Base-by-base conservation (phyloP, 139 green algal genomes). In the Tetradesmus lagerheimii region DNA sequence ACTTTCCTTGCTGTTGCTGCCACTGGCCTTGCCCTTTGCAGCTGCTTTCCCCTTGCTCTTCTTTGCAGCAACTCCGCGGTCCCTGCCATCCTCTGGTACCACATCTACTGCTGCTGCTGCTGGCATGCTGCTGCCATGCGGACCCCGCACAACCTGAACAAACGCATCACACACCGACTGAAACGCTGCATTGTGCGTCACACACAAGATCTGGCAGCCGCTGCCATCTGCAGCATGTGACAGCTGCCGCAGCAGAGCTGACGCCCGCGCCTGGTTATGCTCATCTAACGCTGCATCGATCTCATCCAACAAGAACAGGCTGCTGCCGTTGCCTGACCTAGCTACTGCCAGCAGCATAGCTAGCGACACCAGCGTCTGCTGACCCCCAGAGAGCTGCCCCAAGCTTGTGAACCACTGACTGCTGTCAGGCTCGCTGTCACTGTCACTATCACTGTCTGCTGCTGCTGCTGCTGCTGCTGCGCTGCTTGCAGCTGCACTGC, bases 201-300 rank as follows among this genome's bases (percentile, higher is more conserved):
- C 90, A 71, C 77, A 92, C n/a, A 95, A 25, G 20, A 95, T 90
- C 89, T 95, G 93, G 64, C 67, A 81, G 12, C 66, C 79, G 27
- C 39, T 38, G 35, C 31, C 85, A 74, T 37, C 45, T 15, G 9
- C 34, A 5, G 31, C 89, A 37, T 88, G 86, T 16, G 85, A 38
- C 77, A 90, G 34, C 41, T 87, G 84, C 31, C 45, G 35, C 37
- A 86, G 74, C 39, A 86, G 50, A 14, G 53, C 84, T 43, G 50
- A 66, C 25, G 81, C 79, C 1, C 62, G 23, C 18, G 39, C 76
- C 78, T 95, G 92, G 89, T 96, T 96, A 57, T 89, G 89, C 85
- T 96, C 94, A 62, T 96, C 94, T 75, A 96, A 87, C 8, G 94
- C 94, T 0, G 93, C 94, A 87, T 96, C 94, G 39, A 95, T 92